These are phyloP conservation scores for Prosopis cineraria DNA, from an alignment of 306 rosid genomes.

Conservation along the genomic window DNA sequence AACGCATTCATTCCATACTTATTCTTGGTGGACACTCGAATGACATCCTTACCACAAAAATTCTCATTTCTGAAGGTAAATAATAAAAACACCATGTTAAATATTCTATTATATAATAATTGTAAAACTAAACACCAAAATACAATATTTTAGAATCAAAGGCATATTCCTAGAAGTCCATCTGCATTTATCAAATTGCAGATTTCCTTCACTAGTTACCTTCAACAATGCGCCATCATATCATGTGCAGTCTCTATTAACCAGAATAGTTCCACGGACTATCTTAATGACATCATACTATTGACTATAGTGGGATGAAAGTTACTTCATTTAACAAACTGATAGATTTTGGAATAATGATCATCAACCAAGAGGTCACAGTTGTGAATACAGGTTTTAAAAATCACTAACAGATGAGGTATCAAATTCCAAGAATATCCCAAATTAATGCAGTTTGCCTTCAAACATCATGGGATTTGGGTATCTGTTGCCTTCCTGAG, in stretches of 20 bases:
- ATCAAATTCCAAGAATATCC: neutral
- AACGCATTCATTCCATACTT: constrained; percentile 65
- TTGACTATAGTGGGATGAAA: too few species aligned
- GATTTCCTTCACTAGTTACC: too few species aligned
- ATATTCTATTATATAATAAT: neutral
- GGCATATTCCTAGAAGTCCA: constrained; percentile 19
- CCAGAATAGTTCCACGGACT: too few species aligned
- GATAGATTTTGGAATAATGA: neutral
- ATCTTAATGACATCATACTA: too few species aligned
- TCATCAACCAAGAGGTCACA: neutral
- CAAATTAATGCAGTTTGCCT: too few species aligned
- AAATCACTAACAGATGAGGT: neutral
- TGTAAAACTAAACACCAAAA: constrained; percentile 17
- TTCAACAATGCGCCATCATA: too few species aligned
- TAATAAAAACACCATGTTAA: constrained; percentile 6
- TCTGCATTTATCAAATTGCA: neutral
- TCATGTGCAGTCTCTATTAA: too few species aligned
- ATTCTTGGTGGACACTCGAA: constrained; percentile 62
- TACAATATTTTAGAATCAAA: neutral
- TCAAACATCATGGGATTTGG: too few species aligned
- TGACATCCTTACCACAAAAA: constrained; percentile 63
- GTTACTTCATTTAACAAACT: neutral
- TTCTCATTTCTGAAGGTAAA: constrained; percentile 61
- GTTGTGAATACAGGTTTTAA: neutral
- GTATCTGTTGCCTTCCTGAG: too few species aligned